Evolutionary conservation across 768 basidiomycete species (phyloP), one percentile per base, ranked within the genome.

Genomic region (Trametes meyenii): DNA sequence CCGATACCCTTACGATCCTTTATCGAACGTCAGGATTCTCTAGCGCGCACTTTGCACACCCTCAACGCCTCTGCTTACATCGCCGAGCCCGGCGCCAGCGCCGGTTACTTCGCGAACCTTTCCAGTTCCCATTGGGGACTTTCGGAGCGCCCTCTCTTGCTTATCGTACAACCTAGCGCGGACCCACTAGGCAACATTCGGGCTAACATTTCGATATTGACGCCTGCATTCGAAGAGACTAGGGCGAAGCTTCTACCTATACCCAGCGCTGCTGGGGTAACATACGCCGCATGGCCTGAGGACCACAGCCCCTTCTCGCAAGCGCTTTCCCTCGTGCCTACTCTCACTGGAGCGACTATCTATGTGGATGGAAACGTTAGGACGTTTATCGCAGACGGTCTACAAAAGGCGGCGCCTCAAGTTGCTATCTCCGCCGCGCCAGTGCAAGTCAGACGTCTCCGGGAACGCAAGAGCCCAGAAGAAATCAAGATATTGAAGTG

Each of bases 71-170:
- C 83, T 7, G 87, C 88, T 16, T 94, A 90, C 71, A 82, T 95
- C 36, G 84, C 88, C 6, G 92, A 95, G 70, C 91, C 94, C 24
- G 85, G 89, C 0, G 83, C 90, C 14, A 89, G 79, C 58, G 84
- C 87, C 0, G 74, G 78, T 2, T 95, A 85, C 77, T 94, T 82
- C 71, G 85, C 79, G n/a, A 92, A 92, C 66, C 79, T 92, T 60
- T 87, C 88, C 13, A 69, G 66, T 5, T 61, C 79, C 8, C 68
- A 81, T 21, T 96, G 94, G 93, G 63, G 67, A 35, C 80, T 92
- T 35, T 90, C 89, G 11, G 93, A 95, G 74, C 82, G 93, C 2
- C 92, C 92, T 0, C 79, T 94, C 14, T 74, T 94, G 5, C 76
- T 94, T 35, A 78, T 90, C 57, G 67, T 94, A 44, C 79, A 81